phyloP scores from a whole-genome alignment of 352 stramenopile genomes.

The Phytophthora sp. region DNA sequence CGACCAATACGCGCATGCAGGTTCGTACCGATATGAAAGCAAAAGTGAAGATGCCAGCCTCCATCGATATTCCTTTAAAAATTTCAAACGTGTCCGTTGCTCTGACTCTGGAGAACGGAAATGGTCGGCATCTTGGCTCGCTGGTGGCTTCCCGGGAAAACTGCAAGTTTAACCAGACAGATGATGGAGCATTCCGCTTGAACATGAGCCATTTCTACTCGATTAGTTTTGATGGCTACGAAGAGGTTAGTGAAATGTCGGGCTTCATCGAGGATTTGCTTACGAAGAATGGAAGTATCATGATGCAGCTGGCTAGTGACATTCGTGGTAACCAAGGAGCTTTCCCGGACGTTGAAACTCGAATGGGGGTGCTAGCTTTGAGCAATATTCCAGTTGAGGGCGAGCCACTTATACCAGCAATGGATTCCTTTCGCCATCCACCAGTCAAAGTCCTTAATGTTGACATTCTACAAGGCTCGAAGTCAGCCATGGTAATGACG shows the following conservation, averaged over 20 bases:
- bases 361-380: slow-evolving; percentile 77
- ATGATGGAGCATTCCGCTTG: slow-evolving; percentile 62
- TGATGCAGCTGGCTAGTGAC: slow-evolving; percentile 59
- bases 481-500: slow-evolving; percentile 54
- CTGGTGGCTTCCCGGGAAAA: slow-evolving; percentile 57
- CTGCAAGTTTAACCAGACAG: slow-evolving; percentile 70
- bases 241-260: slow-evolving; percentile 56
- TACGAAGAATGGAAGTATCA: slow-evolving; percentile 62
- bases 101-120: slow-evolving; percentile 56
- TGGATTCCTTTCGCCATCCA: slow-evolving; percentile 73
- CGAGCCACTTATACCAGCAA: slow-evolving; percentile 56
- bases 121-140: slow-evolving; percentile 41
- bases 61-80: slow-evolving; percentile 68
- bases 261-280: slow-evolving; percentile 63
- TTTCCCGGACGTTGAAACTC: slow-evolving; percentile 70
- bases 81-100: slow-evolving; percentile 73
- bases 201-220: slow-evolving; percentile 80
- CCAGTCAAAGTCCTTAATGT: slow-evolving; percentile 67
- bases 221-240: slow-evolving; percentile 48
- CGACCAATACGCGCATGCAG: slow-evolving; percentile 74
- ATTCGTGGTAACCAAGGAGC: slow-evolving; percentile 47
- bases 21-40: slow-evolving; percentile 73
- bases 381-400: slow-evolving; percentile 66
- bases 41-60: slow-evolving; percentile 73
- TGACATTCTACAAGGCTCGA: slow-evolving; percentile 64